Conservation (phyloP, 2,329 filamentous ascomycete genomes). For the Fusarium sp. region DNA sequence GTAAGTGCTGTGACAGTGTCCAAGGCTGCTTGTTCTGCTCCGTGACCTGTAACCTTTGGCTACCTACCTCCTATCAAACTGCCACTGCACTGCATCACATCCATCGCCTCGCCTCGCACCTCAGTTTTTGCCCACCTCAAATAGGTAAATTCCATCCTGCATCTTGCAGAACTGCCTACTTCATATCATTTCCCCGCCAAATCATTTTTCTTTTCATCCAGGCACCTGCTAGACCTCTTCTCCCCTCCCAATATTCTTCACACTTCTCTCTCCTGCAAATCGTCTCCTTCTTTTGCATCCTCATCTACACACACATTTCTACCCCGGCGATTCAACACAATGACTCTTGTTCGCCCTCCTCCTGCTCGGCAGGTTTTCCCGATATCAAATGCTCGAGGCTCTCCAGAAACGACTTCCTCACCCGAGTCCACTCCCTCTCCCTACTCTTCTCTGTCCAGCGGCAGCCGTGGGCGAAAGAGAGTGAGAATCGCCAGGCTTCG, state of each 20-base stretch:
- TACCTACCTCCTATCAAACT: constrained; percentile 12
- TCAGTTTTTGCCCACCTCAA: constrained; percentile 3
- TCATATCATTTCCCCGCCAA: not conserved
- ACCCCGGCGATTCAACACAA: constrained; percentile 1
- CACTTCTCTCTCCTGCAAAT: not conserved
- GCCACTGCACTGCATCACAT: not conserved
- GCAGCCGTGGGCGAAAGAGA: not conserved
- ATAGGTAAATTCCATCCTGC: constrained; percentile 4
- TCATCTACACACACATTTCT: not conserved
- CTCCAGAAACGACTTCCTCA: constrained; percentile 5
- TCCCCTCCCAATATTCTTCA: not conserved
- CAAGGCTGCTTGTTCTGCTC: constrained; percentile 8
- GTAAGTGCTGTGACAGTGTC: constrained; percentile 13
- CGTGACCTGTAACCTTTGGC: constrained; percentile 10
- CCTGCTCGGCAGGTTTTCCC: constrained; percentile 14
- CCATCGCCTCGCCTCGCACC: not conserved
- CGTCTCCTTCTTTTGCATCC: not conserved
- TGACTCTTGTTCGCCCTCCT: constrained; percentile 5
- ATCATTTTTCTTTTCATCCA: constrained; percentile 10
- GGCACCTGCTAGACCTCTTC: not conserved
- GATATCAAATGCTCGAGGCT: constrained; percentile 15
- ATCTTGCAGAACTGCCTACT: not conserved
- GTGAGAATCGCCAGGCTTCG: constrained; percentile 19
- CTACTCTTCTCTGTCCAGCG: not conserved
- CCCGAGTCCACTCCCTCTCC: not conserved